Base-by-base conservation (phyloP, 1,284 basidiomycete species). In the Malassezia globosa region DNA sequence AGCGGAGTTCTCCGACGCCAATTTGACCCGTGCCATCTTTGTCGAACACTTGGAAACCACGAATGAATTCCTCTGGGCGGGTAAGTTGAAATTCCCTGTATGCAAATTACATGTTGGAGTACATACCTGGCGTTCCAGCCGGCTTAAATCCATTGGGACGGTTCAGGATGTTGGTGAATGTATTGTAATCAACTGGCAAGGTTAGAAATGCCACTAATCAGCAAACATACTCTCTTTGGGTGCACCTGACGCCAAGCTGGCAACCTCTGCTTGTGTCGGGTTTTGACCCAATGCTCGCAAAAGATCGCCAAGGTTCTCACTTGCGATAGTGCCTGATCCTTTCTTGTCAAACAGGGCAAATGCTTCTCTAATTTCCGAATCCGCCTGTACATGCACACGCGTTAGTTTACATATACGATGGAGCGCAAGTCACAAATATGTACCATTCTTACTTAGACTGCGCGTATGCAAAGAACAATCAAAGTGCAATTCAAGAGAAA, bases 41-140 rank as follows among this genome's bases (percentile, higher is more conserved):
- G 75, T 96, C 92, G 61, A 97, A 97, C 16, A 97, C 92, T 70
- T 96, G 90, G 80, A 97, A 97, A 7, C 90, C 94, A 48, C 92
- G 87, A 67, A 95, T 87, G 76, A 96, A 97, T 72, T 97, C 92
- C 78, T 96, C 92, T 90, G 72, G 11, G 42, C 14, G 36, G 45
- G 37, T 19, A 38, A 26, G n/a, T 5, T 24, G 31, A 24, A 31
- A 33, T 26, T 22, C 10, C 24, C n/a, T n/a, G n/a, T n/a, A n/a
- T n/a, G n/a, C n/a, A n/a, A n/a, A n/a, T n/a, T n/a, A n/a, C n/a
- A 13, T 5, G 19, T 16, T 8, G 14, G 10, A 16, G 7, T 10
- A 54, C 53, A 27, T 42, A 59, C 52, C 48, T 11, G 64, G 60
- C 24, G 60, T 63, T 5, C 56, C 60, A 14, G 54, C 89, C 26